Evolutionary conservation across 192 early-diverging fungal species (phyloP).

Genomic region (Entomortierella chlamydospora): DNA sequence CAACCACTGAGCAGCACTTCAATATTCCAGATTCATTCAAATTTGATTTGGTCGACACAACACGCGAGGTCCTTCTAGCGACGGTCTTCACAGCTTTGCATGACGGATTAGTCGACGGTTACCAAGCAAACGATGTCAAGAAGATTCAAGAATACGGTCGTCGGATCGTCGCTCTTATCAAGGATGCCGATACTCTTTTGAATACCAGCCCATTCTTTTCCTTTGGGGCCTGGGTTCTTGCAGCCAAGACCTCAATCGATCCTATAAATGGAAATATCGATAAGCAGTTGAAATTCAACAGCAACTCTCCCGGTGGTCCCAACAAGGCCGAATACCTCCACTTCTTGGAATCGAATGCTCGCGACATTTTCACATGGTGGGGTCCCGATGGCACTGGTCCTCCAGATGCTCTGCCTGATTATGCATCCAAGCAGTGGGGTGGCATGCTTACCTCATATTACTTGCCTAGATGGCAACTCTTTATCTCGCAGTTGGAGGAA

Average conservation of each 20-base stretch:
- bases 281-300: background rate
- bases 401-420: constrained; percentile 19
- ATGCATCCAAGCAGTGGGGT: constrained; percentile 48
- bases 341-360: constrained; percentile 48
- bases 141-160: constrained; percentile 25
- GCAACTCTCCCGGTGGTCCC: background rate
- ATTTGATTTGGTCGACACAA: constrained; percentile 47
- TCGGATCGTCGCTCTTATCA: constrained; percentile 17
- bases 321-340: constrained; percentile 27
- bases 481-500: constrained; percentile 28
- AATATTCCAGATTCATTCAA: constrained; percentile 22
- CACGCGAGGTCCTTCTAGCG: constrained; percentile 36
- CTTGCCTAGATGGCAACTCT: constrained; percentile 37
- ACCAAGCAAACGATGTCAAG: constrained; percentile 14
- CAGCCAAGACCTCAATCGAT: constrained; percentile 27
- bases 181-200: constrained; percentile 21
- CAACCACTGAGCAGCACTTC: background rate
- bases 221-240: constrained; percentile 20
- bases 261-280: constrained; percentile 1
- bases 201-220: constrained; percentile 24
- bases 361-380: constrained; percentile 49
- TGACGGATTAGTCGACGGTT: constrained; percentile 18
- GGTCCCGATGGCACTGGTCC: constrained; percentile 10
- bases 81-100: constrained; percentile 29
- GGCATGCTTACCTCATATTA: constrained; percentile 36